Base-by-base conservation (phyloP, 306 rosid species). In the Quercus bicolor region DNA sequence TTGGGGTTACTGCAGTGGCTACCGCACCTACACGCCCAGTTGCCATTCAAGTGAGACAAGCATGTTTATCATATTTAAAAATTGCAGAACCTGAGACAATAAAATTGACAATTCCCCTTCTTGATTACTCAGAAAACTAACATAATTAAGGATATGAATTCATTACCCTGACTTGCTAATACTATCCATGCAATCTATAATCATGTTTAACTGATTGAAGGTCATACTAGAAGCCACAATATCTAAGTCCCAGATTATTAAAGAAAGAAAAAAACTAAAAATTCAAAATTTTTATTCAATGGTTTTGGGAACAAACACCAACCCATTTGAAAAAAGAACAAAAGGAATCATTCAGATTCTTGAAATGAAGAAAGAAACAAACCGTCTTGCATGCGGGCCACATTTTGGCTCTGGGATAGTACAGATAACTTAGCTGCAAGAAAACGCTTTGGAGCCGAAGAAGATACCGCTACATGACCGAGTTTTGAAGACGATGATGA, bases 371-470 rank as follows among this genome's bases (percentile, higher is more conserved):
- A 53, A 23, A 20, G 52, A n/a, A 55, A 73, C 84, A 4, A 74
- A 93, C 97, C 94, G 16, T 91, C 90, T 13, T 83, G 89, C 77
- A 85, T 78, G 51, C 43, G 85, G 60, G 85, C 62, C 5, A 79
- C 82, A 81, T 80, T 79, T 70, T 78, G 87, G 73, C 3, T 33
- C 73, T 82, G 91, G 75, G 89, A 79, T 55, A 82, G 88, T 29
- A 89, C 68, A 75, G 90, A 90, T 51, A 84, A 56, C 75, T 81
- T 88, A 11, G 87, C 83, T 0, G 83, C 43, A 18, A 53, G 61
- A 72, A 81, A 88, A 12, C 86, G 88, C 12, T 81, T 84, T 0
- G 93, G 75, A 28, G 61, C 21, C 21, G 83, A 82, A 62, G 80
- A 56, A 15, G 45, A 40, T 40, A 40, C 12, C 45, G 45, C 45